These are phyloP conservation scores for Ustilago esculenta DNA, from an alignment of 1,284 basidiomycete genomes.

Conservation along the genomic window DNA sequence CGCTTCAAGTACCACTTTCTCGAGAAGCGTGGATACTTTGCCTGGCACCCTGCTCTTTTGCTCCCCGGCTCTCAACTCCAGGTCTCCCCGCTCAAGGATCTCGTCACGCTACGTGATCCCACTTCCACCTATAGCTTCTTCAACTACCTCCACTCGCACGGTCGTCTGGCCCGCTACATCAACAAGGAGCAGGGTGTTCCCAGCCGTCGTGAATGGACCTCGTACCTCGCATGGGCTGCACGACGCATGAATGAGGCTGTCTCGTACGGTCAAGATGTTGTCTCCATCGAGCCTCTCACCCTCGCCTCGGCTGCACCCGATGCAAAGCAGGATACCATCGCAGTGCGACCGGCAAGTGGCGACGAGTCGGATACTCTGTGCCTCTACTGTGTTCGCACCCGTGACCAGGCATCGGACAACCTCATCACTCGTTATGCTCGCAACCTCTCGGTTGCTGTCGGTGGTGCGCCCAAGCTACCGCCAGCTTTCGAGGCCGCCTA, in stretches of 20 bases:
- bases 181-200: conserved; percentile 64
- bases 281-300: conserved; percentile 55
- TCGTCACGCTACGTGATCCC: conserved; percentile 65
- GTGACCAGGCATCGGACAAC: conserved; percentile 23
- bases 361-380: conserved; percentile 31
- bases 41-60: conserved; percentile 64
- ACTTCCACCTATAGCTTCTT: conserved; percentile 63
- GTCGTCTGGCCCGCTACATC: conserved; percentile 63
- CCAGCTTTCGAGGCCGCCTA: conserved; percentile 46
- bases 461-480: conserved; percentile 57
- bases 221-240: conserved; percentile 65
- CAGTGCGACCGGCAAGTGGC: conserved; percentile 19
- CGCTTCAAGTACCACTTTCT: conserved; percentile 57
- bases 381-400: conserved; percentile 46
- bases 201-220: conserved; percentile 65
- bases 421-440: conserved; percentile 39
- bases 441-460: conserved; percentile 61
- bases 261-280: conserved; percentile 56
- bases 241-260: conserved; percentile 56
- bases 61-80: conserved; percentile 65
- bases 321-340: conserved; percentile 27
- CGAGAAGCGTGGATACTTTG: conserved; percentile 61
- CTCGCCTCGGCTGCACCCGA: conserved; percentile 21
- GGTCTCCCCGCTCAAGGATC: conserved; percentile 65
- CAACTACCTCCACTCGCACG: conserved; percentile 64